phyloP scores from a whole-genome alignment of 257 asterid genomes.

The Anisodus acutangulus region DNA sequence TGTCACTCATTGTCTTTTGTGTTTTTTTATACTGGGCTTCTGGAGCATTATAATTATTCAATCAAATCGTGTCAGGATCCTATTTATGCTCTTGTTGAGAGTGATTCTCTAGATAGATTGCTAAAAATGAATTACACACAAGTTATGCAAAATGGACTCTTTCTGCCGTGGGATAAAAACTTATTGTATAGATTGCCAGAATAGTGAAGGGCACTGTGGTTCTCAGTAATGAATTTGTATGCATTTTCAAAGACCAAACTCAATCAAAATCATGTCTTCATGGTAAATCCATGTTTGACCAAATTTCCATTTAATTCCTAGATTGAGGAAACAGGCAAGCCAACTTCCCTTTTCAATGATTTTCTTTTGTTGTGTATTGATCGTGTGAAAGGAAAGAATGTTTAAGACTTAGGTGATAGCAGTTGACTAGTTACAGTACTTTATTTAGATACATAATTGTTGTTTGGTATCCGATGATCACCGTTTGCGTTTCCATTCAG shows the following conservation, averaged over 20 bases:
- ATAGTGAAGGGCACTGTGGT: constrained; percentile 39
- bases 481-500: no score
- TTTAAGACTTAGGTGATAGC: no score
- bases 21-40: constrained; percentile 47
- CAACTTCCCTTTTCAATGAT: no score
- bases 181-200: constrained; percentile 37
- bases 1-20: constrained; percentile 53
- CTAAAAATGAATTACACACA: constrained; percentile 42
- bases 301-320: no score
- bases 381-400: no score
- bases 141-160: constrained; percentile 43
- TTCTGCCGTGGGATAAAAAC: constrained; percentile 34
- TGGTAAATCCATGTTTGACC: background rate
- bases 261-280: background rate
- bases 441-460: no score
- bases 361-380: no score
- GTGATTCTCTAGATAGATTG: background rate
- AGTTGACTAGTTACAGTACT: no score
- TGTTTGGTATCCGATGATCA: no score
- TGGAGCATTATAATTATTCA: constrained; percentile 49
- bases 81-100: constrained; percentile 37
- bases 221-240: background rate
- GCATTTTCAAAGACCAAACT: constrained; percentile 16
- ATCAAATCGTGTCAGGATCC: constrained; percentile 42
- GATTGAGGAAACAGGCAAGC: no score